Conservation (phyloP, 441 rosid species). For the Corymbia citriodora region DNA sequence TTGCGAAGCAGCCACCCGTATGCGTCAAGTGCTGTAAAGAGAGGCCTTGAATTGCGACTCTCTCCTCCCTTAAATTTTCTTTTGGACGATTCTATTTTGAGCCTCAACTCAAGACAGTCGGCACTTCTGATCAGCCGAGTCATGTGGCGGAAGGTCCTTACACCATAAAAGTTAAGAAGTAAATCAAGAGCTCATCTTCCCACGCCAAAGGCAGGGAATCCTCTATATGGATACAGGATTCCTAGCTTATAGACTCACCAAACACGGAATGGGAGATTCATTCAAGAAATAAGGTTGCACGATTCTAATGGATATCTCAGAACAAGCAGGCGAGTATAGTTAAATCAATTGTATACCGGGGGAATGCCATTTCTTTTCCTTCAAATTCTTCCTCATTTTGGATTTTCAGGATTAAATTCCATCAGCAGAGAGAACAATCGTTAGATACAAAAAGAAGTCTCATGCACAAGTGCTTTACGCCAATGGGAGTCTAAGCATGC, state of each 20-base stretch:
- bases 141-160: background rate
- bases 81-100: background rate
- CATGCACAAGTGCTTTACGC: background rate
- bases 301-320: background rate
- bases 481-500: background rate
- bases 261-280: background rate
- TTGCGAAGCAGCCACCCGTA: constrained; percentile 58
- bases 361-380: background rate
- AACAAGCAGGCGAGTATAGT: background rate
- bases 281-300: background rate
- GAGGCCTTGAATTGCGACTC: constrained; percentile 14
- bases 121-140: background rate
- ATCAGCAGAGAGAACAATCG: background rate
- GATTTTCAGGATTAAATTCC: background rate
- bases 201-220: background rate
- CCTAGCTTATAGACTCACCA: background rate
- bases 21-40: constrained; percentile 63
- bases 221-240: background rate
- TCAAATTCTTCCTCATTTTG: background rate
- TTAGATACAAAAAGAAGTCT: background rate
- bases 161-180: background rate
- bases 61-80: background rate
- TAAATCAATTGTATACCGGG: background rate
- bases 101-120: background rate
- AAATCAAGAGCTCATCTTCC: background rate